phyloP scores from a whole-genome alignment of 257 asterid species.

The Solanum infundibuliforme region DNA sequence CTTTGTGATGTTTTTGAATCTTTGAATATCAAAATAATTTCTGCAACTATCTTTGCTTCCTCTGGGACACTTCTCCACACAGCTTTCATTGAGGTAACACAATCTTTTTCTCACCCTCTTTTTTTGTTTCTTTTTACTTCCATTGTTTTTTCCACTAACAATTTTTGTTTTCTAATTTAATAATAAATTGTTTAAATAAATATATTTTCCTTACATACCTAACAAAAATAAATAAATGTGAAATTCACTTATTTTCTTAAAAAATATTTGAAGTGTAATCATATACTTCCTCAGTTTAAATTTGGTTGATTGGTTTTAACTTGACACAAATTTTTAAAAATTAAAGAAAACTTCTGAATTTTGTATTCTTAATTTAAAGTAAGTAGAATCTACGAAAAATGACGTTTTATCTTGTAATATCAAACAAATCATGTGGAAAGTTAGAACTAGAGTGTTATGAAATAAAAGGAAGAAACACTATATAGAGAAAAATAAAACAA shows the following conservation, averaged over 20 bases:
- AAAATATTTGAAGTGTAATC: neutral
- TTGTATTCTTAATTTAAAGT: too few species aligned
- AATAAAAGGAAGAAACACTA: neutral
- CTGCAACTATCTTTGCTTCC: slow-evolving; percentile 49
- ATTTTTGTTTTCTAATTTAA: too few species aligned
- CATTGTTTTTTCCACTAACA: too few species aligned
- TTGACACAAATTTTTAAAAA: neutral
- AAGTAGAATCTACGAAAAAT: neutral
- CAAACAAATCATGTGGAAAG: neutral
- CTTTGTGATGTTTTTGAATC: slow-evolving; percentile 64
- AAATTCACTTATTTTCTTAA: too few species aligned
- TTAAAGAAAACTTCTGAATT: too few species aligned
- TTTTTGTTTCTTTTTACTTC: too few species aligned
- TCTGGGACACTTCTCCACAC: slow-evolving; percentile 58
- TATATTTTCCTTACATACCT: too few species aligned
- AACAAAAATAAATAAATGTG: too few species aligned
- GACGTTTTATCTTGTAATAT: too few species aligned
- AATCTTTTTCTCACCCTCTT: neutral
- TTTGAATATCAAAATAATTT: slow-evolving; percentile 58
- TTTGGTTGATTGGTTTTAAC: neutral
- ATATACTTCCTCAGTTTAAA: neutral
- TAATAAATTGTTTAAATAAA: too few species aligned
- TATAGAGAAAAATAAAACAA: too few species aligned
- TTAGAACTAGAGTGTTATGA: too few species aligned
- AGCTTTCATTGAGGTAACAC: slow-evolving; percentile 54